A percentile compares a stretch with the other conserved stretches of the same genome.
These are phyloP conservation scores for Auricularia cornea DNA, from an alignment of 768 basidiomycete genomes.

Conservation along the genomic window DNA sequence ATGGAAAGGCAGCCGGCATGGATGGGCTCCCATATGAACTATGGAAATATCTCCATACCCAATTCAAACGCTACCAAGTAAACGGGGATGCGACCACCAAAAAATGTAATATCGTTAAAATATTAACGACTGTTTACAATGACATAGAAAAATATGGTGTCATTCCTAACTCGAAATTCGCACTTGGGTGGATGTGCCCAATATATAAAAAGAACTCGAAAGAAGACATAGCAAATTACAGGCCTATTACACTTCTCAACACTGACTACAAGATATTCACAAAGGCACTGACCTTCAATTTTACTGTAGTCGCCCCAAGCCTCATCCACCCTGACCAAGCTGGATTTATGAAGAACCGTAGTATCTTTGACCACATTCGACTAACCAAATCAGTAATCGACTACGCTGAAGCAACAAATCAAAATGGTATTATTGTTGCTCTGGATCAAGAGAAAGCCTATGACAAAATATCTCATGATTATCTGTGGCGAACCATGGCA, in stretches of 20 bases:
- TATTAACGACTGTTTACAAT: too few relatives aligned
- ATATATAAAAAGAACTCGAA: conserved; percentile 18
- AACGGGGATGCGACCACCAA: too few relatives aligned
- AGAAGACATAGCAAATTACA: conserved; percentile 10
- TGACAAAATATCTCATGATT: conserved; percentile 13
- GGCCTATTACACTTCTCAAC: conserved; percentile 19
- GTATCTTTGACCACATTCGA: conserved; percentile 25
- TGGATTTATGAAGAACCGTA: conserved; percentile 27
- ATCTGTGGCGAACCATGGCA: conserved; percentile 10
- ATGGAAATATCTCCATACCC: not conserved
- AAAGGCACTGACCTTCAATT: conserved; percentile 13
- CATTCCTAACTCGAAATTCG: too few relatives aligned
- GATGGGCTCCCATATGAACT: too few relatives aligned
- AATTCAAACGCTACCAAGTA: too few relatives aligned
- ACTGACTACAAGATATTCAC: conserved; percentile 27
- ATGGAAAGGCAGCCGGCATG: too few relatives aligned
- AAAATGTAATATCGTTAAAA: not conserved
- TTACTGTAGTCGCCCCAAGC: conserved; percentile 5
- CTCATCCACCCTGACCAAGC: conserved; percentile 24
- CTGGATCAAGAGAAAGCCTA: conserved; percentile 16
- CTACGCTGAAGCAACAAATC: conserved; percentile 10
- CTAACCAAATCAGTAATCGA: conserved; percentile 15
- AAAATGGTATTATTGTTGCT: conserved; percentile 10
- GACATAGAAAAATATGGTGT: too few relatives aligned
- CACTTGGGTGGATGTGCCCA: conserved; percentile 1